Base-by-base conservation (phyloP, 805 yeast species). In the Candida fluviatilis region DNA sequence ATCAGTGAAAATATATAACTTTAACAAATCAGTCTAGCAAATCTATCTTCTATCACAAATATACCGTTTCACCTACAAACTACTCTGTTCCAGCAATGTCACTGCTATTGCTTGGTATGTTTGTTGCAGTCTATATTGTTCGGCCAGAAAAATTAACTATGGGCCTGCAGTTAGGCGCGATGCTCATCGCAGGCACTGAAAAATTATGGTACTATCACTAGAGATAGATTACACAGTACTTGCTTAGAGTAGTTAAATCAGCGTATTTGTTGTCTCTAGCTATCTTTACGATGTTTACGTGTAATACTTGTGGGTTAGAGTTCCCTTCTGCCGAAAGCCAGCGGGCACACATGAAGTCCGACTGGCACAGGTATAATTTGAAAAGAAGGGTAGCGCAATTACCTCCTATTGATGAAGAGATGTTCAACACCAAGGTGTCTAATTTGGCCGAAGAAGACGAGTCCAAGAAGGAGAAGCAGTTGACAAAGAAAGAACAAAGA, bases 331-430 rank as follows among this genome's bases (percentile, higher is more conserved):
- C 95, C n/a, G 93, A 82, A 45, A 70, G 81, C 41, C 99, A 93
- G 64, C 73, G 98, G 45, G 75, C 74, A 47, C 99, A 93, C 58
- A 93, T 93, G 99, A 88, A 86, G 57, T 82, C 96, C 2, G 99
- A 93, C 40, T 93, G 99, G 99, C 99, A 93, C 57, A 75, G 99
- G 46, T 93, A 93, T 62, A 93, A 93, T 55, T 73, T 93, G 54
- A 93, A 93, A 57, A 79, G 99, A 64, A 76, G 96, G 52, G 96
- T 93, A 23, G 95, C 96, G 1, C 65, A 63, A 42, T 55, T 71
- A 46, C 74, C 76, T 2, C 55, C 70, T 13, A 65, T 71, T 18
- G 59, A 63, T 37, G 72, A 71, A 34, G 70, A 60, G n/a, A 50
- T 60, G n/a, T 69, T 69, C 38, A 51, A 55, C 31, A 27, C 50